Base-by-base conservation (phyloP, 305 asterid genomes). In the Fraxinus floribunda region DNA sequence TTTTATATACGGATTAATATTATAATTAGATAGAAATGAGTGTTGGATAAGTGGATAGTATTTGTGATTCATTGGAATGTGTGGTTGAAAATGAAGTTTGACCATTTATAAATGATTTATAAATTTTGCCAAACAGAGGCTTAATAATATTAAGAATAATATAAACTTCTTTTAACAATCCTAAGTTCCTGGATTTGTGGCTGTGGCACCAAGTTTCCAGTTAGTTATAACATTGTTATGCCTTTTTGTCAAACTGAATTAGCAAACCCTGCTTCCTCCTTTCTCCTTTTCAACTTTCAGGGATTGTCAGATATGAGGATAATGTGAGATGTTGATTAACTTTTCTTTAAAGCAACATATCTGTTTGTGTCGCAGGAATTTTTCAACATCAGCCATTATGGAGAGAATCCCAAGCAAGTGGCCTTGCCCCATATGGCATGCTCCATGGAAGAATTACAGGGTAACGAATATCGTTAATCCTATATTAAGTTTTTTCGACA, bases 381-480 rank as follows among this genome's bases (percentile, higher is more conserved):
- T 93, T 86, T 88, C 99, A 83, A 96, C 98, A 84, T 90, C 98
- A 75, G 99, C 98, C 78, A 92, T 96, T 71, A 94, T 93, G 98
- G 98, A 94, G 87, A 94, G 98, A 88, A 94, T 96, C 81, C 98
- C 99, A 77, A 93, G 98, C 89, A 94, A 86, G 86, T 94, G 98
- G 98, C 99, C 99, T 52, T 97, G 98, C 80, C 99, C 98, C 44
- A 88, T 88, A 57, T 96, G 98, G 99, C 98, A 75, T 88, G 85
- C 97, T 39, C 98, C 98, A 10, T 96, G 98, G 98, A 94, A 93
- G 91, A 96, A 94, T 88, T 94, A 93, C 86, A 91, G 99, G 90
- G 99, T 96, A 85, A 87, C 88, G 84, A 72, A 36, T 73, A 79
- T 84, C 78, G 78, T 64, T 52, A 34, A 29, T 29, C 79, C 78